Conservation (phyloP, 2,329 filamentous ascomycete genomes). For the Botrytis medusae region DNA sequence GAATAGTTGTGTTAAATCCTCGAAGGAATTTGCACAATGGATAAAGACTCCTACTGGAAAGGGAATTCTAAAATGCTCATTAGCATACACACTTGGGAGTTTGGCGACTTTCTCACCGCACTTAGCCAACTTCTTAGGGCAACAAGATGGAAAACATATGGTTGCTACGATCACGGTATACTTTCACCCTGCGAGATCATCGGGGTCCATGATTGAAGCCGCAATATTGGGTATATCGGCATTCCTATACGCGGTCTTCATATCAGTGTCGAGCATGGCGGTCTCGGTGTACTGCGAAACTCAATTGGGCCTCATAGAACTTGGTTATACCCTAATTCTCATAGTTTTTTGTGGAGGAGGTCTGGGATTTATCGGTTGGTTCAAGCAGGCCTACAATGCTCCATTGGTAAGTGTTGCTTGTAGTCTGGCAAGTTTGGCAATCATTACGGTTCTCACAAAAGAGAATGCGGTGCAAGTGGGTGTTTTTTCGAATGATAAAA, state of each 20-base stretch:
- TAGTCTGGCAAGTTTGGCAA: slow-evolving; percentile 81
- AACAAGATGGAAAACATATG: slow-evolving; percentile 89
- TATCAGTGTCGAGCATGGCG: slow-evolving; percentile 85
- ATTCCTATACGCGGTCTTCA: slow-evolving; percentile 72
- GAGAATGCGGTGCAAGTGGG: slow-evolving; percentile 84
- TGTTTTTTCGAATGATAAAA: slow-evolving; percentile 77
- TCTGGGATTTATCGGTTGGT: slow-evolving; percentile 84
- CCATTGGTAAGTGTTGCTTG: slow-evolving; percentile 82
- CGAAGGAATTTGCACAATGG: slow-evolving; percentile 55
- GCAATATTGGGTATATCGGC: slow-evolving; percentile 73
- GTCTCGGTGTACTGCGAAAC: slow-evolving; percentile 76
- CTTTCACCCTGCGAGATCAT: slow-evolving; percentile 84
- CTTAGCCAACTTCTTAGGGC: slow-evolving; percentile 71
- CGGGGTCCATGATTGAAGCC: slow-evolving; percentile 88
- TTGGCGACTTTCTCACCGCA: slow-evolving; percentile 79
- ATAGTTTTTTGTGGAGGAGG: slow-evolving; percentile 83
- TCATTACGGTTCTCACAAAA: slow-evolving; percentile 88
- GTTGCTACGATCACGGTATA: slow-evolving; percentile 93
- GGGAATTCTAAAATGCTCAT: slow-evolving; percentile 83
- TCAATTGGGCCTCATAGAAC: slow-evolving; percentile 60
- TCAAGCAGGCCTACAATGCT: slow-evolving; percentile 75
- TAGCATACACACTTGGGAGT: slow-evolving; percentile 85
- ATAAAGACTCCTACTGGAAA: slow-evolving; percentile 70
- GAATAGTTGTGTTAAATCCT: slow-evolving; percentile 41
- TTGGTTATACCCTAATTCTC: slow-evolving; percentile 78